These are phyloP conservation scores for Chrysoporthe deuterocubensis DNA, from an alignment of 2,329 filamentous ascomycete genomes.

Conservation along the genomic window DNA sequence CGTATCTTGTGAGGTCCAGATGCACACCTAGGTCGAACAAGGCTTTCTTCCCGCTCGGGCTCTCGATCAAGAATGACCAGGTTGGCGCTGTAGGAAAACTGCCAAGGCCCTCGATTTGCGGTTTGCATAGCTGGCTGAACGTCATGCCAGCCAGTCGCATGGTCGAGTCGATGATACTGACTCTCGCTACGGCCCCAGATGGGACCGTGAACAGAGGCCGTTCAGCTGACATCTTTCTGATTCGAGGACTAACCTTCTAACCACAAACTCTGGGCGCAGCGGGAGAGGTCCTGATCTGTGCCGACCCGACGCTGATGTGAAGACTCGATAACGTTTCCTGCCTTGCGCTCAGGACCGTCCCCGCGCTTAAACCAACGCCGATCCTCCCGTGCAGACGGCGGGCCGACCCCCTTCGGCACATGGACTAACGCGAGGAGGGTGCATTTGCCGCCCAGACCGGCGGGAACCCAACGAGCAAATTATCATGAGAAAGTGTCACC, in stretches of 20 bases:
- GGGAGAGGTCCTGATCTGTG: background rate
- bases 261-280: background rate
- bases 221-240: slow-evolving; percentile 1
- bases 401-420: background rate
- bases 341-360: background rate
- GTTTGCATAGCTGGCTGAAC: background rate
- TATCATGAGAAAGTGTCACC: background rate
- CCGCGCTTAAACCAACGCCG: background rate
- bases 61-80: slow-evolving; percentile 24
- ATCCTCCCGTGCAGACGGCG: background rate
- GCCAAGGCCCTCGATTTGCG: slow-evolving; percentile 8
- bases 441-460: background rate
- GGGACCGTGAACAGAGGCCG: slow-evolving; percentile 16
- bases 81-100: slow-evolving; percentile 3
- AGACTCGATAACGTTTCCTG: background rate
- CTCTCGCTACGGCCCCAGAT: slow-evolving; percentile 15
- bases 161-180: slow-evolving; percentile 25
- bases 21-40: slow-evolving; percentile 21
- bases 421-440: background rate
- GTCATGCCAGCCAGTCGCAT: slow-evolving; percentile 3
- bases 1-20: slow-evolving; percentile 14
- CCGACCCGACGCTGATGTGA: background rate
- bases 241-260: too few relatives aligned
- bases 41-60: slow-evolving; percentile 12
- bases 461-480: background rate